Percentiles rank a stretch among this genome's conserved stretches.
Conservation (phyloP, 208 protist species). For the Sergeia podlipaevii region DNA sequence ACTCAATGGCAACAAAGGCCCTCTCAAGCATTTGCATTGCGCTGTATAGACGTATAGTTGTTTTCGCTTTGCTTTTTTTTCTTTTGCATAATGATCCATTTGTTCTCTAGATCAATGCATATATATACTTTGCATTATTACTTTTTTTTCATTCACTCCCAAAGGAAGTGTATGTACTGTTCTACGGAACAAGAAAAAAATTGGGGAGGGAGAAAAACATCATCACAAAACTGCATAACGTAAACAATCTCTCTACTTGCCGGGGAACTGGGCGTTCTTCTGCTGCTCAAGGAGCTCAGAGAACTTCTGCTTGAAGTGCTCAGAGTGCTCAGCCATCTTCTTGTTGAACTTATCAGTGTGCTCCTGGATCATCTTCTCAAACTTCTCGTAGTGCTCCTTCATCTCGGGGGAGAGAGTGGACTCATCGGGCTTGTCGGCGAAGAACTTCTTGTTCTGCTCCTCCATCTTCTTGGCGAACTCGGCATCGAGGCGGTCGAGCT, state of each 20-base stretch:
- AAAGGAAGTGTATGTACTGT: too few relatives aligned
- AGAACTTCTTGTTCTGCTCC: constrained; percentile 72
- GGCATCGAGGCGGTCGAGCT: constrained; percentile 62
- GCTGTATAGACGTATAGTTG: too few relatives aligned
- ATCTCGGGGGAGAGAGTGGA: constrained; percentile 59
- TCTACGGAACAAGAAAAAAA: too few relatives aligned
- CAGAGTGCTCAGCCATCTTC: constrained; percentile 63
- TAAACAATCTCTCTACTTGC: constrained; percentile 23
- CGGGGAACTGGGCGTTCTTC: constrained; percentile 65
- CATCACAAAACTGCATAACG: too few relatives aligned
- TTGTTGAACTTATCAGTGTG: constrained; percentile 72
- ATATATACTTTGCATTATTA: too few relatives aligned
- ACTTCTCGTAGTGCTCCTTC: constrained; percentile 71
- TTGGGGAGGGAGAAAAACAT: too few relatives aligned
- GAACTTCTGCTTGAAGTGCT: constrained; percentile 64
- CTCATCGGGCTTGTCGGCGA: constrained; percentile 61
- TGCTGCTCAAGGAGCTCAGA: constrained; percentile 67
- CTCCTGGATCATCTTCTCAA: constrained; percentile 69
- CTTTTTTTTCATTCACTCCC: too few relatives aligned
- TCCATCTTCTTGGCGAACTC: constrained; percentile 71
- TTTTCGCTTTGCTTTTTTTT: too few relatives aligned
- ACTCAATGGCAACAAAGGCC: too few relatives aligned
- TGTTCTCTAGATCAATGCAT: too few relatives aligned
- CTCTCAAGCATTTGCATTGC: too few relatives aligned
- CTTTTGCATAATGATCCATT: too few relatives aligned